Evolutionary conservation across 306 rosid species (phyloP).

Genomic region (Psophocarpus tetragonolobus): DNA sequence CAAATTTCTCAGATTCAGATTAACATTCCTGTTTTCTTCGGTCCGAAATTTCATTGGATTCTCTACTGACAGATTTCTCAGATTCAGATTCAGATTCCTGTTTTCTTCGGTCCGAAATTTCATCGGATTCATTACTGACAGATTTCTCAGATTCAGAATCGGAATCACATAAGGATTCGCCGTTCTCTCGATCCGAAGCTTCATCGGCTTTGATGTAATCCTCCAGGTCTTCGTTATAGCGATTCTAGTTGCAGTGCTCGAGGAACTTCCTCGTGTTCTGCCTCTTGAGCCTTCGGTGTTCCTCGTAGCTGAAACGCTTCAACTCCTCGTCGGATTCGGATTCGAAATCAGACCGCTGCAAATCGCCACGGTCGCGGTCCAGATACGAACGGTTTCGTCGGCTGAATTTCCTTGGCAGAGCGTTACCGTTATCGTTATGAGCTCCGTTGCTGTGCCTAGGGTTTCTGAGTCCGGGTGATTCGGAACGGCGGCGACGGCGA

Average conservation of each 20-base stretch:
- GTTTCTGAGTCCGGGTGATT: conserved; percentile 50
- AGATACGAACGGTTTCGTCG: conserved; percentile 46
- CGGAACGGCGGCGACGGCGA: conserved; percentile 33
- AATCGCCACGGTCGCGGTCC: conserved; percentile 48
- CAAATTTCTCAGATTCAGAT: no score
- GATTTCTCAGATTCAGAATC: conserved; percentile 1
- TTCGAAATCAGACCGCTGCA: conserved; percentile 52
- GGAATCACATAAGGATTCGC: no score
- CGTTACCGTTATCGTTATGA: conserved; percentile 26
- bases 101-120: no score
- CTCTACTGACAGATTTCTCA: conserved; percentile 32
- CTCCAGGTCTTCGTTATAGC: conserved; percentile 55
- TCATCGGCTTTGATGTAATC: conserved; percentile 48
- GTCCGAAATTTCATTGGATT: no score
- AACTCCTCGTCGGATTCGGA: conserved; percentile 85
- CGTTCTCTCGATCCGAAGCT: conserved; percentile 38
- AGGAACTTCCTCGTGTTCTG: conserved; percentile 77
- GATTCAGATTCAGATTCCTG: conserved; percentile 15
- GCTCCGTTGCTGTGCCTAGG: conserved; percentile 47
- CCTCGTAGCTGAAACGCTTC: conserved; percentile 72
- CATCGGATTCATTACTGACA: conserved; percentile 37
- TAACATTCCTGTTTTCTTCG: no score
- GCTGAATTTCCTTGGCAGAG: conserved; percentile 72
- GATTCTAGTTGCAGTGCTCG: conserved; percentile 73
- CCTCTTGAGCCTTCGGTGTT: conserved; percentile 74